phyloP scores from a whole-genome alignment of 2,329 filamentous ascomycete genomes.

The Talaromyces pinophilus region DNA sequence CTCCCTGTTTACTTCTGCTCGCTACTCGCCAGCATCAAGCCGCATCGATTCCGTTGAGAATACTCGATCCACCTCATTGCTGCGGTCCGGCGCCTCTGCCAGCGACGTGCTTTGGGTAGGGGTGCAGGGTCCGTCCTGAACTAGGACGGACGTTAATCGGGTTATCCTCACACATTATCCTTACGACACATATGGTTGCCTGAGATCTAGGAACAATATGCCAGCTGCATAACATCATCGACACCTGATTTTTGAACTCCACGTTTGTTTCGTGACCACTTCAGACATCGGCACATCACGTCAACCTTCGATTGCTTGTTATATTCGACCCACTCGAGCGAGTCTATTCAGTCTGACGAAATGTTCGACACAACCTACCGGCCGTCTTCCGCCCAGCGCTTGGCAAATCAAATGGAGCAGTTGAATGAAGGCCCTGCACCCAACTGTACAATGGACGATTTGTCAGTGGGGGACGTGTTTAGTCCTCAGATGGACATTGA shows the following conservation, averaged over 20 bases:
- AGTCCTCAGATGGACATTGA: slow-evolving; percentile 39
- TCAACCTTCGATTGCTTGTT: not conserved
- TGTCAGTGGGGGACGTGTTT: slow-evolving; percentile 44
- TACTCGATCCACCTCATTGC: slow-evolving; percentile 23
- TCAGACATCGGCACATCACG: not conserved
- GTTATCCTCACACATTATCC: not conserved
- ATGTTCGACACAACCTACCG: slow-evolving; percentile 21
- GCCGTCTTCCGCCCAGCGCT: slow-evolving; percentile 20
- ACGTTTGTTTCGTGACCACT: not conserved
- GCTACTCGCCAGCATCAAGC: not conserved
- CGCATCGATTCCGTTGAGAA: not conserved
- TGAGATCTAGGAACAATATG: slow-evolving; percentile 11
- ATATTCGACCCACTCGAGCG: not conserved
- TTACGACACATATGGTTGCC: not conserved
- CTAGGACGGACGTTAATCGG: slow-evolving; percentile 53
- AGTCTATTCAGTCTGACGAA: slow-evolving; percentile 6
- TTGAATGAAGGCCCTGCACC: slow-evolving; percentile 27
- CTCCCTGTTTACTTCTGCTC: slow-evolving; percentile 3
- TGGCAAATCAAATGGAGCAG: slow-evolving; percentile 22
- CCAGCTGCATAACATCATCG: slow-evolving; percentile 3
- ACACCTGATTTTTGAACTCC: not conserved
- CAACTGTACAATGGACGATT: slow-evolving; percentile 33
- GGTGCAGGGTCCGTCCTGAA: slow-evolving; percentile 54
- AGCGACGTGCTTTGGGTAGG: slow-evolving; percentile 49
- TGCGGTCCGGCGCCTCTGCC: slow-evolving; percentile 30